Evolutionary conservation across 495 filamentous ascomycete species (phyloP).

Genomic region (Penicillium pulvis): DNA sequence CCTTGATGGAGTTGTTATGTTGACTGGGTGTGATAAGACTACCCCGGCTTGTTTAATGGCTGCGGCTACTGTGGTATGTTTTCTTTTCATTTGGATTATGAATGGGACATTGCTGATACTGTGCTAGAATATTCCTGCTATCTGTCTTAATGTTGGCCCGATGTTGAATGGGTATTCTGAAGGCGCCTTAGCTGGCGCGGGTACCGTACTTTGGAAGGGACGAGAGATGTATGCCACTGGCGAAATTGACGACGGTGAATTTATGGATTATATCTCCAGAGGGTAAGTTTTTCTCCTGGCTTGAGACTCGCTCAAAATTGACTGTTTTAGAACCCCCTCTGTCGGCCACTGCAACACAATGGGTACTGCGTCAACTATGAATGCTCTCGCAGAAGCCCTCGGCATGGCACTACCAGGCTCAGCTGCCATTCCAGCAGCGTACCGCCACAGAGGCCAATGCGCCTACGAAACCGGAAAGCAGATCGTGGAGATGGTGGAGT

Average conservation of each 20-base stretch:
- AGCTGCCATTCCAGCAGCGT: slow-evolving; percentile 55
- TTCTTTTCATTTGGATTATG: background rate
- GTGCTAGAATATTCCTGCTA: slow-evolving; percentile 53
- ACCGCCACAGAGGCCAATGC: slow-evolving; percentile 53
- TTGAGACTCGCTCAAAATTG: slow-evolving; percentile 5
- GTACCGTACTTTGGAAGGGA: slow-evolving; percentile 54
- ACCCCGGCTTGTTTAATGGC: slow-evolving; percentile 59
- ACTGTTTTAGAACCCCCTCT: slow-evolving; percentile 43
- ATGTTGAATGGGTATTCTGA: slow-evolving; percentile 57
- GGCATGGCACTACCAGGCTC: slow-evolving; percentile 60
- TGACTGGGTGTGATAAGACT: slow-evolving; percentile 62
- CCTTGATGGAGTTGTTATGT: slow-evolving; percentile 55
- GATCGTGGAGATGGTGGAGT: slow-evolving; percentile 57
- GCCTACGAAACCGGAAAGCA: slow-evolving; percentile 55
- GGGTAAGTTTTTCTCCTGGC: slow-evolving; percentile 32
- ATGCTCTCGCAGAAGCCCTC: slow-evolving; percentile 55
- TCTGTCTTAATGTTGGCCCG: slow-evolving; percentile 57
- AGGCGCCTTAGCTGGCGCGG: slow-evolving; percentile 45
- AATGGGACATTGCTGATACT: background rate
- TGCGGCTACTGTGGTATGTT: slow-evolving; percentile 54
- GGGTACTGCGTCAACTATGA: slow-evolving; percentile 62
- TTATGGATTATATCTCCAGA: slow-evolving; percentile 52
- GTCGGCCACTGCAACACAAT: slow-evolving; percentile 60
- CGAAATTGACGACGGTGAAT: slow-evolving; percentile 49
- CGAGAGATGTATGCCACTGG: slow-evolving; percentile 54